Evolutionary conservation across 306 rosid species (phyloP), one percentile per base, ranked within the genome.

Genomic region (Malus sieversii): DNA sequence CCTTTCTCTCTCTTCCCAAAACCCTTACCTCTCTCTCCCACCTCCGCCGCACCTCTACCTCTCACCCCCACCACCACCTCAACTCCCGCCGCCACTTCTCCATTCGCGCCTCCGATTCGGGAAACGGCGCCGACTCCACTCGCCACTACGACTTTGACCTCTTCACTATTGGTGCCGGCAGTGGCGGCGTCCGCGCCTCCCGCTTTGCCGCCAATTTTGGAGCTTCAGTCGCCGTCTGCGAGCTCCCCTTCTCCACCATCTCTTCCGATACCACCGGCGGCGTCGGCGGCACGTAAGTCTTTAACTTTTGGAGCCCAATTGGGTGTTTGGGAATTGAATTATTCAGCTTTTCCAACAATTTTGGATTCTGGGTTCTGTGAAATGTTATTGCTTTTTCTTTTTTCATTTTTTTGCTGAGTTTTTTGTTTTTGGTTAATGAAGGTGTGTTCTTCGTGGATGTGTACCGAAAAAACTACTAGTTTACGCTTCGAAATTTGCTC

Each of bases 381-480:
- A 27, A n/a, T 48, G 65, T 48, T 7, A 10, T 30, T 19, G 33
- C 12, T 68, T 73, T 16, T 57, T 8, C 0, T 19, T 4, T 32
- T 4, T 0, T 73, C 2, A 25, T 4, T 23, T 73, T 33, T 45
- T 11, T 46, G 25, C 32, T 60, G 75, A 67, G 9, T 25, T 52
- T 65, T 20, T 3, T 22, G 1, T 40, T 12, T 55, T 74, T 25
- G 30, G 6, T 5, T 22, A 63, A 25, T 82, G 76, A 86, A 96
- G 99, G 71, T 96, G 99, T 61, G 99, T 96, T 53, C 85, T 96
- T 77, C 92, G 99, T 13, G 99, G 99, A 78, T 96, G 99, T 84
- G 99, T 96, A 66, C 99, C 99, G 7, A 96, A 96, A 84, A 96
- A 96, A 76, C 80, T 96, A 74, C 81, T 96, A 5, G 98, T 92